Evolutionary conservation across 78 protist genomes (phyloP).

Genomic region (Acrasis kona): DNA sequence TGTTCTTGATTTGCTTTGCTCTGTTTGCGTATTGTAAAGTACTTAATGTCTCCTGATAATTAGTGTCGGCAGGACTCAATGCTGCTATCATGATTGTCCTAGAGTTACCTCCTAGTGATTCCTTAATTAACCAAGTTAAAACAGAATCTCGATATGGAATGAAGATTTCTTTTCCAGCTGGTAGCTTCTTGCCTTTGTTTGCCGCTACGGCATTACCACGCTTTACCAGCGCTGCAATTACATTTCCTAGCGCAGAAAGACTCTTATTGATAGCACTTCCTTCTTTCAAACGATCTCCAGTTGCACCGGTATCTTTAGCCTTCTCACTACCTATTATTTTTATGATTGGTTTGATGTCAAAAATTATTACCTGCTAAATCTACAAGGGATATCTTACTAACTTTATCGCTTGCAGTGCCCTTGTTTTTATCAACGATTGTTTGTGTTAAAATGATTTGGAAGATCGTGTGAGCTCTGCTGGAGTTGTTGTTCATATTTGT

Average conservation of each 20-base stretch:
- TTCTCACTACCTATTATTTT: slow-evolving; percentile 50
- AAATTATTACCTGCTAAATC: slow-evolving; percentile 94
- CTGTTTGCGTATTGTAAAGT: slow-evolving; percentile 77
- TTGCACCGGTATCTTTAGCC: slow-evolving; percentile 66
- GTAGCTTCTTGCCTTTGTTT: no score
- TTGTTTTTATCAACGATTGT: not conserved
- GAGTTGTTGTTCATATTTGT: slow-evolving; percentile 62
- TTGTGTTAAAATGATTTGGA: slow-evolving; percentile 34
- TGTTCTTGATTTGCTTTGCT: slow-evolving; percentile 84
- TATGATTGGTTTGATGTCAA: slow-evolving; percentile 1
- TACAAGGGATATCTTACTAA: slow-evolving; percentile 67
- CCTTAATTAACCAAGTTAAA: slow-evolving; percentile 79
- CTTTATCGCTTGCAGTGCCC: not conserved
- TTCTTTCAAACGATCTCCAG: slow-evolving; percentile 62
- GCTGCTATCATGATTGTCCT: slow-evolving; percentile 79
- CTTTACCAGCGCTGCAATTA: slow-evolving; percentile 63
- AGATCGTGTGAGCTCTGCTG: slow-evolving; percentile 63
- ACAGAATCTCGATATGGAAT: slow-evolving; percentile 82
- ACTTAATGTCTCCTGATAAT: slow-evolving; percentile 58
- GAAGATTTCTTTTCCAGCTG: slow-evolving; percentile 9
- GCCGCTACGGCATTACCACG: no score
- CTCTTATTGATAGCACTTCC: slow-evolving; percentile 73
- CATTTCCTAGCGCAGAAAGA: slow-evolving; percentile 67
- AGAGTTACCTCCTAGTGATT: slow-evolving; percentile 82
- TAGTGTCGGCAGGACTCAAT: slow-evolving; percentile 64